Base-by-base conservation (phyloP, 805 yeast species). In the Suhomyces sp. region DNA sequence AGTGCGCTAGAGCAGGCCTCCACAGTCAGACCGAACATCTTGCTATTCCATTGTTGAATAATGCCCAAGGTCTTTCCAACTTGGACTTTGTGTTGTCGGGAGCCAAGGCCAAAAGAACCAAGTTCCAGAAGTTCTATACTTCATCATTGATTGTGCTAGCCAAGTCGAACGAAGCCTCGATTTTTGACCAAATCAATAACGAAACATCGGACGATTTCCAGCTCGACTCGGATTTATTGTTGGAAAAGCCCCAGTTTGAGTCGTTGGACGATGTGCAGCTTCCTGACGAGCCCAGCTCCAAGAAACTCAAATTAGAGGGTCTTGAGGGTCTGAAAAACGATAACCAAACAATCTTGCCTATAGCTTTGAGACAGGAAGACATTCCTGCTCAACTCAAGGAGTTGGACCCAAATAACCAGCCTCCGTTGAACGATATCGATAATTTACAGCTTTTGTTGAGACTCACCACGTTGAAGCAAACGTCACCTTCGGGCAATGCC, bases 41-140 rank as follows among this genome's bases (percentile, higher is more conserved):
- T 33, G 77, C 87, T 1, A 68, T 78, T 22, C 83, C 84, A 6
- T 76, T 82, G 4, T 71, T 88, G 55, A 68, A 72, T 1, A 79
- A 78, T 55, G 89, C 85, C 2, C 79, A 82, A 44, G 77, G 79
- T 12, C 64, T 86, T 9, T 83, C 91, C 0, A 79, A 82, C 1
- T 76, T 90, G 46, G 72, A 80, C 48, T 80, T 86, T 57, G 80
- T 86, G 0, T 71, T 93, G 46, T 88, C 97, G 1, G 98, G 98
- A 59, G 88, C 94, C 52, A 85, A 85, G 60, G 97, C 97, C 8
- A 87, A 85, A 65, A 78, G 94, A 64, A 93, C 98, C 4, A 88
- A 88, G 67, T 89, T 75, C 66, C 98, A 93, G 70, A 78, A 78
- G 47, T 78, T 75, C 33, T 82, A 85, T n/a, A 81, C 86, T 24